These are phyloP conservation scores for Omphalea diandra DNA, from an alignment of 441 rosid species.

Conservation along the genomic window DNA sequence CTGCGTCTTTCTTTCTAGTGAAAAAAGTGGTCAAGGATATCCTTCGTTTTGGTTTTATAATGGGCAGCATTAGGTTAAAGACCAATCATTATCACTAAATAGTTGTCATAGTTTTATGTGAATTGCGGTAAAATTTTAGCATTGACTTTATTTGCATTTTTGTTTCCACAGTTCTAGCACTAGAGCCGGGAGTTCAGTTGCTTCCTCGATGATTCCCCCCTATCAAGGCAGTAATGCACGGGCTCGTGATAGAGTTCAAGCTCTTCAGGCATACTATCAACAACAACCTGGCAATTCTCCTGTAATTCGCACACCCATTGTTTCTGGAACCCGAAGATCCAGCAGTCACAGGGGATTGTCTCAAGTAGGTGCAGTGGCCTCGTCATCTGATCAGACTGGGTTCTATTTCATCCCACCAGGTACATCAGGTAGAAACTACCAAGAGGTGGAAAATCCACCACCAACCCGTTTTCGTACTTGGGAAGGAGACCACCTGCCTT, in stretches of 20 bases:
- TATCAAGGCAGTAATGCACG: slow-evolving; percentile 89
- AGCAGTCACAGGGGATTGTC: slow-evolving; percentile 51
- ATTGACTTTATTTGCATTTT: slow-evolving; percentile 4
- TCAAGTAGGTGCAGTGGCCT: slow-evolving; percentile 59
- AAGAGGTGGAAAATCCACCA: slow-evolving; percentile 48
- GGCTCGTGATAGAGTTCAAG: slow-evolving; percentile 81
- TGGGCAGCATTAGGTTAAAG: not conserved
- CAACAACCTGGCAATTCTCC: slow-evolving; percentile 62
- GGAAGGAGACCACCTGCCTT: slow-evolving; percentile 74
- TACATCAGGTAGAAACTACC: slow-evolving; percentile 50
- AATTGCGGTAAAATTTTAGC: not conserved
- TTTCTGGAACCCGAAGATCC: slow-evolving; percentile 56
- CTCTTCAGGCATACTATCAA: slow-evolving; percentile 92
- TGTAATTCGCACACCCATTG: slow-evolving; percentile 44
- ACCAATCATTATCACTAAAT: not conserved
- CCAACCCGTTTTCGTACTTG: slow-evolving; percentile 50
- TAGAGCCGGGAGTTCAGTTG: slow-evolving; percentile 71
- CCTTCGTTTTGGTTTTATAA: not conserved
- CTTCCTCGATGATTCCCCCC: slow-evolving; percentile 66
- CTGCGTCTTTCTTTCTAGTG: not conserved
- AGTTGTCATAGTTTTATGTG: too few species aligned
- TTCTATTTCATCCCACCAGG: slow-evolving; percentile 65
- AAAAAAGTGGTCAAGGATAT: not conserved
- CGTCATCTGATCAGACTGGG: slow-evolving; percentile 76
- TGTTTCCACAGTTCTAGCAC: slow-evolving; percentile 49